Base-by-base conservation (phyloP, 306 rosid genomes). In the Vicia faba region DNA sequence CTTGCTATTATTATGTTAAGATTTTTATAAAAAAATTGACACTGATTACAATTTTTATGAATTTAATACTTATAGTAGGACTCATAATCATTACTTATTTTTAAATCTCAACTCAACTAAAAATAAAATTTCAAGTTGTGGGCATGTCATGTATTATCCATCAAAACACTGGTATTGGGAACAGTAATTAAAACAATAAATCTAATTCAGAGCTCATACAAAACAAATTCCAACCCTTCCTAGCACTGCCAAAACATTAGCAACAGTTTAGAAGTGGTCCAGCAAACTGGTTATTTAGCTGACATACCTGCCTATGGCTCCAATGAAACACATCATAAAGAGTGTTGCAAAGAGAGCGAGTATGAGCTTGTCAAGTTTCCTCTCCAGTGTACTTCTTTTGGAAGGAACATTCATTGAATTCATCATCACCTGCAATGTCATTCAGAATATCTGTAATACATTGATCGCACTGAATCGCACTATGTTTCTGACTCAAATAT, bases 351-450 rank as follows among this genome's bases (percentile, higher is more conserved):
- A 93, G 54, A 93, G 91, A 31, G 80, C 8, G 4, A 89, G 88
- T 58, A 93, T 93, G 60, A 93, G 98, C 79, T 89, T 89, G 85
- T 93, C 98, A 38, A 93, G 97, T 85, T 93, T 89, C 83, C 88
- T 88, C 89, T 93, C 98, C 63, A 93, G 71, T 40, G 97, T 93
- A 75, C 98, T 93, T 84, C 98, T 84, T 88, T 93, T 93, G 70
- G 97, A 93, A 80, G 97, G 96, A 78, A 93, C 97, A 77, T 88
- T 90, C 96, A 89, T 93, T 68, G 97, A 64, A 80, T 93, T 93
- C 98, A 93, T 93, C 98, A 89, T 93, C 75, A 93, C 98, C 97
- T 93, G 82, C 79, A 82, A 79, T 64, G 65, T 74, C 58, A 58
- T 69, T 68, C 54, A 61, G 71, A 78, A 62, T 7, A 35, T 61